Conservation (phyloP, 768 basidiomycete species). For the Hygrophorus pudorinus region DNA sequence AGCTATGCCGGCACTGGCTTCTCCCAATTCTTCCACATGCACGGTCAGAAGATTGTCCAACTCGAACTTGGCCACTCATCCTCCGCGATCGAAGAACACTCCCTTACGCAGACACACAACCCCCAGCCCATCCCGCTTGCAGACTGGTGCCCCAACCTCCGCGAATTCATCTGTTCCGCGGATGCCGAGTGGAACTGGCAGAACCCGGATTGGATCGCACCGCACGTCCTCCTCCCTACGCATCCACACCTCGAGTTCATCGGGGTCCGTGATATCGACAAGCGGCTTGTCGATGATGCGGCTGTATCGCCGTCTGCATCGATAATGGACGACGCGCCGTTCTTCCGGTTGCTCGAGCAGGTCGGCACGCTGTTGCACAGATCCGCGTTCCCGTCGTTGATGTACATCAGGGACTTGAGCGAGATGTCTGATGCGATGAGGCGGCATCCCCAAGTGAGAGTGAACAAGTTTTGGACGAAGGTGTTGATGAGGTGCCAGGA, state of each 20-base stretch:
- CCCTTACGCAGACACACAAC: conserved; percentile 33
- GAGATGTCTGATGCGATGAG: conserved; percentile 47
- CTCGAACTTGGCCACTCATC: conserved; percentile 68
- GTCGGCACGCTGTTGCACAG: conserved; percentile 42
- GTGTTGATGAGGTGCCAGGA: conserved; percentile 33
- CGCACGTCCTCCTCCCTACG: conserved; percentile 57
- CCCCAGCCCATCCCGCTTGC: conserved; percentile 36
- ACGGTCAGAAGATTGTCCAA: conserved; percentile 51
- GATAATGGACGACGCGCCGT: conserved; percentile 33
- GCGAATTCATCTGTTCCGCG: conserved; percentile 63
- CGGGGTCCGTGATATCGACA: conserved; percentile 63
- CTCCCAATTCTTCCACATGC: conserved; percentile 51
- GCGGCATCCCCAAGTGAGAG: conserved; percentile 20
- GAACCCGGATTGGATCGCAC: conserved; percentile 72
- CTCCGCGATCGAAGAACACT: conserved; percentile 57
- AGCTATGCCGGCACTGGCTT: conserved; percentile 60
- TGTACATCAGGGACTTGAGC: conserved; percentile 58
- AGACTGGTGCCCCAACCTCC: conserved; percentile 61
- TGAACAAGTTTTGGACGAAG: conserved; percentile 34
- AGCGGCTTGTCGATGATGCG: conserved; percentile 41
- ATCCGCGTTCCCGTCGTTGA: conserved; percentile 53
- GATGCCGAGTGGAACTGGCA: conserved; percentile 81
- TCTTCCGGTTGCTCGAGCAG: conserved; percentile 59
- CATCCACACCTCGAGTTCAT: conserved; percentile 57
- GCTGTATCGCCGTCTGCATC: conserved; percentile 16